Evolutionary conservation across 75 land plant species (phyloP).

Genomic region (Isoetes taiwanensis): DNA sequence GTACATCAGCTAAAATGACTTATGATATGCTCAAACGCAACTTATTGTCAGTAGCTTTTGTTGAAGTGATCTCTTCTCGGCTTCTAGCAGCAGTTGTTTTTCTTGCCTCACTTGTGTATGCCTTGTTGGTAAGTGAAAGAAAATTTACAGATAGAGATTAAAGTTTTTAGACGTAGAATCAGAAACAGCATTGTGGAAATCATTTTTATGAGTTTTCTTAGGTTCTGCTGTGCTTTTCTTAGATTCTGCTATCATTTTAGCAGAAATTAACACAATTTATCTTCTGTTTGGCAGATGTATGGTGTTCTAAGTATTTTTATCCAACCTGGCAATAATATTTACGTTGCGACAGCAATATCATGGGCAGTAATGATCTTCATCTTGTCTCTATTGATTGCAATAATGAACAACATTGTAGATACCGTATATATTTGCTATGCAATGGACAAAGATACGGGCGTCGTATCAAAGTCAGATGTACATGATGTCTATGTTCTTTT

Average conservation of each 20-base stretch:
- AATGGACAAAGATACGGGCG: conserved; percentile 77
- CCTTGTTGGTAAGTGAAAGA: conserved; percentile 48
- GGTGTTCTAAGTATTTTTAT: conserved; percentile 36
- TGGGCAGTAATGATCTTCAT: conserved; percentile 53
- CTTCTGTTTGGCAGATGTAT: conserved; percentile 46
- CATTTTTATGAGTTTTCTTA: too few relatives aligned
- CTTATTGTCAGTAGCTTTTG: conserved; percentile 83
- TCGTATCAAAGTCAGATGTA: conserved; percentile 57
- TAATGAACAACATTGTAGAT: conserved; percentile 73
- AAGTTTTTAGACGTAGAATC: too few relatives aligned
- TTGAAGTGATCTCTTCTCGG: conserved; percentile 83
- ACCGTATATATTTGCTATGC: conserved; percentile 87
- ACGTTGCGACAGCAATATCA: conserved; percentile 41
- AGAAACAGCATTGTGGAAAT: too few relatives aligned
- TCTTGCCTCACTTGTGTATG: conserved; percentile 65
- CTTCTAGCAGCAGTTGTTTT: conserved; percentile 51
- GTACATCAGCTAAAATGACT: conserved; percentile 73
- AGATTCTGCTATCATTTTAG: too few relatives aligned
- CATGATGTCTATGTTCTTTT: conserved; percentile 73
- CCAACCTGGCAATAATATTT: conserved; percentile 37
- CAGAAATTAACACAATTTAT: too few relatives aligned
- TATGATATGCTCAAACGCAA: conserved; percentile 90
- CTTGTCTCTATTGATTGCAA: conserved; percentile 47
- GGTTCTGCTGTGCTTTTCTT: too few relatives aligned
- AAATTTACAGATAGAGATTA: too few relatives aligned